Conservation (phyloP, 1,284 basidiomycete genomes). For the Leucoagaricus sp. region DNA sequence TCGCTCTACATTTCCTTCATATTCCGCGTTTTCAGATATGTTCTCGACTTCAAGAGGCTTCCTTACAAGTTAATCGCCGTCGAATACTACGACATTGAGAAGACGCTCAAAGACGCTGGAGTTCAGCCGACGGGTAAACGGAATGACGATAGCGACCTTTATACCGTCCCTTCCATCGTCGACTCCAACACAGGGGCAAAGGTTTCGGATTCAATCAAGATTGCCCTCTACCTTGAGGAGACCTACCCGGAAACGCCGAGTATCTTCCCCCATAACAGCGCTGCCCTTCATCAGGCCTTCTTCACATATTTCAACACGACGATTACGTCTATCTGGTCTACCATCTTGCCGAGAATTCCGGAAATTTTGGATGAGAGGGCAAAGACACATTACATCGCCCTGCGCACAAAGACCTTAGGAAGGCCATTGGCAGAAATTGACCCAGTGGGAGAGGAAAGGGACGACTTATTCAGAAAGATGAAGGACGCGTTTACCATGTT, state of each 20-base stretch:
- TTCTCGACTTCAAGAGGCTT: conserved; percentile 42
- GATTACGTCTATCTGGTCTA: conserved; percentile 19
- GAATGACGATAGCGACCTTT: conserved; percentile 26
- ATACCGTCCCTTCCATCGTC: conserved; percentile 31
- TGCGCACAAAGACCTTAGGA: conserved; percentile 33
- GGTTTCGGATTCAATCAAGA: conserved; percentile 37
- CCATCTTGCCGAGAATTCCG: conserved; percentile 26
- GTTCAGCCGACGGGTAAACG: conserved; percentile 28
- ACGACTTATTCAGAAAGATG: conserved; percentile 31
- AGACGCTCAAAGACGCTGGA: conserved; percentile 32
- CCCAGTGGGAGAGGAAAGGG: conserved; percentile 24
- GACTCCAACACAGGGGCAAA: conserved; percentile 30
- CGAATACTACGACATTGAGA: conserved; percentile 40
- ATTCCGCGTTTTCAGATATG: conserved; percentile 31
- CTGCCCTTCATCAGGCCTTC: conserved; percentile 29
- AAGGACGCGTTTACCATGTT: conserved; percentile 29
- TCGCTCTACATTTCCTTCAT: too few species aligned
- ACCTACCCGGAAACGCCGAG: conserved; percentile 39
- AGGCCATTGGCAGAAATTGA: conserved; percentile 34
- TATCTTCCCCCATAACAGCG: conserved; percentile 34
- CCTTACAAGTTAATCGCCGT: conserved; percentile 42
- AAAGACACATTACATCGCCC: conserved; percentile 33
- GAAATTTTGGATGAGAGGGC: conserved; percentile 9
- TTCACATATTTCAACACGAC: conserved; percentile 3
- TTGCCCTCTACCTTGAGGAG: conserved; percentile 41